Conservation (phyloP, 2,329 filamentous ascomycete genomes). For the Calonectria crousiana region DNA sequence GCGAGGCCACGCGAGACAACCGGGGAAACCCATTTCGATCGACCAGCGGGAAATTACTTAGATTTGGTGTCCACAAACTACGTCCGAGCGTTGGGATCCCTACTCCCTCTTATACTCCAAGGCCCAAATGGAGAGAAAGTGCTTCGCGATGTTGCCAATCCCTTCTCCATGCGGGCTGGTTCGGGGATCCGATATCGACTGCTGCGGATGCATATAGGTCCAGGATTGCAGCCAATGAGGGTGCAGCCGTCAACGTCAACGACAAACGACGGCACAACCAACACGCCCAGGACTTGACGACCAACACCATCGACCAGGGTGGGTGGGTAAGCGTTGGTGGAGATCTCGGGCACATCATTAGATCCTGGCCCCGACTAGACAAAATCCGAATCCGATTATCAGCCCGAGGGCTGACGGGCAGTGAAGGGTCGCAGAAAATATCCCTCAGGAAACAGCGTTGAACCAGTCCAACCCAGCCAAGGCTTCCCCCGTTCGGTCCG, state of each 20-base stretch:
- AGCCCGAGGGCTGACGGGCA: not conserved
- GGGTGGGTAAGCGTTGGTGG: not conserved
- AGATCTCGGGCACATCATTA: constrained; percentile 3
- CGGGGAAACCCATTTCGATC: constrained; percentile 39
- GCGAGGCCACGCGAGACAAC: constrained; percentile 36
- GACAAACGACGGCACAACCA: not conserved
- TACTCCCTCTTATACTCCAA: constrained; percentile 21
- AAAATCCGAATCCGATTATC: not conserved
- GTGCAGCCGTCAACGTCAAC: not conserved
- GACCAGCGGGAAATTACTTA: constrained; percentile 29
- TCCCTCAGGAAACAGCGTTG: not conserved
- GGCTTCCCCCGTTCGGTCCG: not conserved
- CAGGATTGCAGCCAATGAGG: not conserved
- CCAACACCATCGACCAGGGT: not conserved
- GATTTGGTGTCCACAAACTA: constrained; percentile 5
- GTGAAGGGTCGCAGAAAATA: not conserved
- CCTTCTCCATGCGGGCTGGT: not conserved
- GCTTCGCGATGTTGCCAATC: not conserved
- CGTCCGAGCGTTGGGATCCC: constrained; percentile 36
- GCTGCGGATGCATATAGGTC: not conserved
- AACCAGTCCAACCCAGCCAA: not conserved
- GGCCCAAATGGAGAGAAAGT: not conserved
- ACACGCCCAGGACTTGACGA: not conserved
- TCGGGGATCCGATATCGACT: not conserved
- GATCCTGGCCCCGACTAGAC: not conserved